Evolutionary conservation across 768 basidiomycete species (phyloP), one percentile per base, ranked within the genome.

Genomic region (Lactarius deliciosus): DNA sequence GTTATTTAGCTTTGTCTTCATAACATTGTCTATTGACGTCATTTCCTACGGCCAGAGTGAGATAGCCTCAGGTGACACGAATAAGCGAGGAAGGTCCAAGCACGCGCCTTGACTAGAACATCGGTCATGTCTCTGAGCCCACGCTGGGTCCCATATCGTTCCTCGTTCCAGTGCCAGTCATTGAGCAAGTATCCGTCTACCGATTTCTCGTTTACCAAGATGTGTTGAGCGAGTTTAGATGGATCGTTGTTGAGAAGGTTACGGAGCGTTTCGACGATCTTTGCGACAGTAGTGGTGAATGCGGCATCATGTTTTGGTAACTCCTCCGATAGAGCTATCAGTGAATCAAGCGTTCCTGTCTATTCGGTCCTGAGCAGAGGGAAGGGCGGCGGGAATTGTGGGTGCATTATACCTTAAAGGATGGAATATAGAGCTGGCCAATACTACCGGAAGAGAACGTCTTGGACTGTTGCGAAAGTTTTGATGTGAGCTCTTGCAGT

Each of bases 321-420:
- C 57, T 91, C 88, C 74, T 98, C 97, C 18, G 95, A 96, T 60
- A 98, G 83, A 2, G 86, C 83, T 66, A 99, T 86, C 62, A 99
- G 86, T 22, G 86, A 82, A 70, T 96, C 94, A 57, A 99, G 86
- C 2, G 96, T 99, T 61, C 96, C 97, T 68, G 95, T 93, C 97
- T 94, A 75, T 25, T 5, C 34, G 20, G 8, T 18, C 15, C 32
- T 72, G 30, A 38, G 45, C 32, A 20, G 34, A 13, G 47, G 20
- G 28, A 20, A 2, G 53, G 18, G 36, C 38, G 13, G n/a, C 30
- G 58, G 36, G 18, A 45, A 38, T 58, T 32, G 28, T 30, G 15
- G 56, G 68, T 79, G 65, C 13, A 34, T 8, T n/a, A 30, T 70
- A 94, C 96, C 90, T 97, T 98, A 85, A 98, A 92, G 43, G 88